phyloP scores from a whole-genome alignment of 1,139 yeast genomes.

The Candida anutae region DNA sequence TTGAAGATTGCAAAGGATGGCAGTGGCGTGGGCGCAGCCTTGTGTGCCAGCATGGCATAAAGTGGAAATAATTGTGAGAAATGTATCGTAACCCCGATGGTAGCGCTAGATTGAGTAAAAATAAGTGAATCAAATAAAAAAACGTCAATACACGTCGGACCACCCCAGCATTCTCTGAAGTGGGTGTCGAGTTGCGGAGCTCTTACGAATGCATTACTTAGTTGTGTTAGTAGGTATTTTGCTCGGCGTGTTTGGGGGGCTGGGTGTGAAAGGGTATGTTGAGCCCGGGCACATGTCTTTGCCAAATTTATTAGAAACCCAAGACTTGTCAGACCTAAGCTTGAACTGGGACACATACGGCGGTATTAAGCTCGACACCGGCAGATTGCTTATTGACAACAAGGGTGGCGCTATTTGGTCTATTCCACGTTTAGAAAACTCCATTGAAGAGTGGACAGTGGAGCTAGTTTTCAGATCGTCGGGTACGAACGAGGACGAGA shows the following conservation, averaged over 20 bases:
- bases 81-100: not conserved
- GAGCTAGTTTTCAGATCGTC: constrained; percentile 57
- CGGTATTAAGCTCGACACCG: constrained; percentile 25
- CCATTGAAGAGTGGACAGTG: constrained; percentile 45
- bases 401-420: constrained; percentile 41
- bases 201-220: too few relatives aligned
- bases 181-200: too few relatives aligned
- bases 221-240: too few relatives aligned
- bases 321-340: constrained; percentile 15
- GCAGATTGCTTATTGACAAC: constrained; percentile 31
- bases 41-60: constrained; percentile 55
- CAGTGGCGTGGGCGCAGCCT: constrained; percentile 93
- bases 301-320: constrained; percentile 23
- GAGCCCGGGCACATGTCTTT: constrained; percentile 22
- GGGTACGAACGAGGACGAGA: constrained; percentile 28
- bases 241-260: too few relatives aligned
- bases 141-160: too few relatives aligned
- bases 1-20: constrained; percentile 88
- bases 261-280: too few relatives aligned
- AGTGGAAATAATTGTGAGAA: not conserved
- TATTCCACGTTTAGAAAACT: constrained; percentile 19
- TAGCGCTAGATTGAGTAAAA: constrained; percentile 1
- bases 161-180: too few relatives aligned
- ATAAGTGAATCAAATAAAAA: constrained; percentile 1
- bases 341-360: constrained; percentile 24